Evolutionary conservation across 2,329 filamentous ascomycete genomes (phyloP), one percentile per base, ranked within the genome.

Genomic region (Didymellaceae sp.): DNA sequence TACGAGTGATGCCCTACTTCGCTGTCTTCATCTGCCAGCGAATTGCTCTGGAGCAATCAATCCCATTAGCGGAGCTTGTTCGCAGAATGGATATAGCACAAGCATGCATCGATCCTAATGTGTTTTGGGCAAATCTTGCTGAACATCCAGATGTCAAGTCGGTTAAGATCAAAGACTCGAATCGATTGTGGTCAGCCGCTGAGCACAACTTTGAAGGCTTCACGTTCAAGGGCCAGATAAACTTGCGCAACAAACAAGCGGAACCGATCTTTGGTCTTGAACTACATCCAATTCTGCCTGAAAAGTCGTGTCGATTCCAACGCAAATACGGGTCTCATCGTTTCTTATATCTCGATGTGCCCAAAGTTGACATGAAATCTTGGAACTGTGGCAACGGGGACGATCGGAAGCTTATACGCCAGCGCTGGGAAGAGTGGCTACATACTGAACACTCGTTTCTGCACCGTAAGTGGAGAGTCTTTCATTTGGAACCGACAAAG

Each of bases 271-370:
- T 72, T 43, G 55, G 49, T 3, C 58, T 72, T 5, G 8, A 57
- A 0, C 53, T 72, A 6, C 50, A 62, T 6, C 62, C 68, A 1
- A 47, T 74, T 3, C 47, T 65, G 28, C n/a, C 41, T 8, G 67
- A 74, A 1, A 57, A 52, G 2, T 71, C 72, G 1, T 74, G 70
- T 47, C 66, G 67, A 0, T 63, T 75, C n/a, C 67, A 75, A 42
- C 56, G 73, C 5, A 62, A 61, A 6, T 75, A 70, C 43, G 72
- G 71, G 1, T 61, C 69, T 4, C 69, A 78, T 48, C 69, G 77
- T 1, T 75, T 80, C 16, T 56, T 80, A 1, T 75, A 75, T 31
- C 49, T 79, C 2, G 64, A 68, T 2, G 42, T 74, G 1, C 74
- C 76, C 0, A 55, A 57, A 10, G 37, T 54, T 1, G 24, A 35